A percentile compares a stretch with the other conserved stretches of the same genome.
Conservation (phyloP, 164 flowering plant species). For the Magnolia officinalis region DNA sequence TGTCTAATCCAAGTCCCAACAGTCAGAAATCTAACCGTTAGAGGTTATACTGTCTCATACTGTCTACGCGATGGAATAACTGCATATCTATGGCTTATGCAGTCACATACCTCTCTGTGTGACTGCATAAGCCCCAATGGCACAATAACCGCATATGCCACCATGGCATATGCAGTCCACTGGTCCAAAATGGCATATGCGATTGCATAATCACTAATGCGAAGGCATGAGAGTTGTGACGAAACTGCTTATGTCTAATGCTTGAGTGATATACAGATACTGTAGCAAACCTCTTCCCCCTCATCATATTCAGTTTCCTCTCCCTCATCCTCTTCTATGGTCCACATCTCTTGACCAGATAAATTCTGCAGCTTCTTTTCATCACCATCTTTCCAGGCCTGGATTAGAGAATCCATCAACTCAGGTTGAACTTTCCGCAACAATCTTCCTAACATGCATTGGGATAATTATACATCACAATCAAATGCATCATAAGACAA, state of each 20-base stretch:
- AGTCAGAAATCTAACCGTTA: neutral
- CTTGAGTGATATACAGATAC: neutral
- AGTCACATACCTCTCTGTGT: neutral
- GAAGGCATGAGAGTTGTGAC: no score
- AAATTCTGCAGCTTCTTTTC: slow-evolving; percentile 40
- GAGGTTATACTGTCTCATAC: neutral
- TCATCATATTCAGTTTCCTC: slow-evolving; percentile 32
- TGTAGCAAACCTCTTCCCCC: slow-evolving; percentile 47
- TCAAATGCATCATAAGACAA: neutral
- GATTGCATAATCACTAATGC: no score
- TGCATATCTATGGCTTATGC: neutral
- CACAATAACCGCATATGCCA: no score
- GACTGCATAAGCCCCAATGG: no score
- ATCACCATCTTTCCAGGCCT: slow-evolving; percentile 76
- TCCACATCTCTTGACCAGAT: slow-evolving; percentile 27
- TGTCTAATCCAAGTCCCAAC: no score
- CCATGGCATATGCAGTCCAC: no score
- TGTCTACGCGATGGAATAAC: neutral
- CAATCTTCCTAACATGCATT: slow-evolving; percentile 57
- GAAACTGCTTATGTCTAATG: no score
- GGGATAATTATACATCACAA: neutral
- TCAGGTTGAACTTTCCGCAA: slow-evolving; percentile 65
- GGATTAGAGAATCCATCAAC: slow-evolving; percentile 70
- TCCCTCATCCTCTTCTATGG: slow-evolving; percentile 28
- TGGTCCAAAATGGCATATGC: no score